A percentile compares a stretch with the other conserved stretches of the same genome.
These are phyloP conservation scores for Pythium utonaiense DNA, from an alignment of 352 stramenopile genomes.

Conservation along the genomic window DNA sequence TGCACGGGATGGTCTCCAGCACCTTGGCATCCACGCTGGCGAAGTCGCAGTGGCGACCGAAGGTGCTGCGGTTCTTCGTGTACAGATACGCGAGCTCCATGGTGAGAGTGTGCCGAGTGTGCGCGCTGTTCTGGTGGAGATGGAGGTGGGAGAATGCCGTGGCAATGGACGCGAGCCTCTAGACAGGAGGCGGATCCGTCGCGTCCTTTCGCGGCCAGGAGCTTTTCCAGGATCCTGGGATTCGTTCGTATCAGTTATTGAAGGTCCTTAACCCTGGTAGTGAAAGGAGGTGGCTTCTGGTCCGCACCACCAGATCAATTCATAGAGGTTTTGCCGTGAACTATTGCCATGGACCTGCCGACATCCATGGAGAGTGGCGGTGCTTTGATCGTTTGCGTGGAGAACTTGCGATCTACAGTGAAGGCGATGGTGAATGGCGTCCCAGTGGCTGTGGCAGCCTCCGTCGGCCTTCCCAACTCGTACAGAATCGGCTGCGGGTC, in stretches of 20 bases:
- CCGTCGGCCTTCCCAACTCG: no score
- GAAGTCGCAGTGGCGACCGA: slow-evolving; percentile 92
- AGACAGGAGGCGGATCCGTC: neutral
- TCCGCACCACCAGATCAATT: neutral
- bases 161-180: neutral
- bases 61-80: slow-evolving; percentile 89
- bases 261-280: neutral
- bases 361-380: no score
- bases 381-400: neutral
- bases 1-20: slow-evolving; percentile 86
- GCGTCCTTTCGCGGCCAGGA: slow-evolving; percentile 8
- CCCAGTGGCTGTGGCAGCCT: no score
- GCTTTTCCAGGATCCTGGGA: neutral
- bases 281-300: neutral
- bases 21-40: slow-evolving; percentile 87
- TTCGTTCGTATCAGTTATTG: neutral
- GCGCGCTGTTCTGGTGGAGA: neutral
- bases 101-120: neutral
- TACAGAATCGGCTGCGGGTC: neutral
- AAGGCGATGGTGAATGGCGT: no score
- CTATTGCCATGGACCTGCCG: no score
- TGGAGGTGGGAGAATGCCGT: neutral
- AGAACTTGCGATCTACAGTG: no score
- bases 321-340: neutral
- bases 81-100: slow-evolving; percentile 91